Evolutionary conservation across 345 rosid species (phyloP).

Genomic region (Euphorbia lathyris): DNA sequence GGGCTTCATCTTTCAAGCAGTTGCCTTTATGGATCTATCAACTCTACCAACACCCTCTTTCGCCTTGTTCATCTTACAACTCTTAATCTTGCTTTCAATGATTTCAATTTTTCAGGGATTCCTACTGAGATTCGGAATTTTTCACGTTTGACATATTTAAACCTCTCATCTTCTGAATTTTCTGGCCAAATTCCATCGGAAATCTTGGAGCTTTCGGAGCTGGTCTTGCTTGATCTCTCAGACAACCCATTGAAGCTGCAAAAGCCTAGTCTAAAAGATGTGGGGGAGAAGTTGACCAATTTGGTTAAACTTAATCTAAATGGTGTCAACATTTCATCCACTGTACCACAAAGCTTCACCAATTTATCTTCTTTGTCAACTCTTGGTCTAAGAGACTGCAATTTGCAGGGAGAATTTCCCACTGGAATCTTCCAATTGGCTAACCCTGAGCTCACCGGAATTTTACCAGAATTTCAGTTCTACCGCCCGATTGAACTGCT

Average conservation of each 20-base stretch:
- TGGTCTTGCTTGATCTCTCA: not conserved
- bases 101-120: conserved; percentile 12
- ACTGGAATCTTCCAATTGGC: not conserved
- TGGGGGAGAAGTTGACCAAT: not conserved
- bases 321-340: not conserved
- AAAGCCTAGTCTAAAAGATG: not conserved
- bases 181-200: conserved; percentile 17
- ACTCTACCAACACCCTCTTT: conserved; percentile 18
- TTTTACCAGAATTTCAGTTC: not conserved
- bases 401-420: not conserved
- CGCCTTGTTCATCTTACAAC: conserved; percentile 16
- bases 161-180: conserved; percentile 3
- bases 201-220: not conserved
- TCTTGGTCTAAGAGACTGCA: not conserved
- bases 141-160: conserved; percentile 5
- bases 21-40: conserved; percentile 20
- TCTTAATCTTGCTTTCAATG: conserved; percentile 10
- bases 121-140: conserved; percentile 9
- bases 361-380: not conserved
- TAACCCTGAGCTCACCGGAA: not conserved
- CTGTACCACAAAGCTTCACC: not conserved
- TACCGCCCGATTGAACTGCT: not conserved
- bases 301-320: not conserved
- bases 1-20: conserved; percentile 13
- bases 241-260: not conserved